A percentile compares a stretch with the other conserved stretches of the same genome.
These are phyloP conservation scores for Hyaloscypha hepaticicola DNA, from an alignment of 495 filamentous ascomycete species.

Conservation along the genomic window DNA sequence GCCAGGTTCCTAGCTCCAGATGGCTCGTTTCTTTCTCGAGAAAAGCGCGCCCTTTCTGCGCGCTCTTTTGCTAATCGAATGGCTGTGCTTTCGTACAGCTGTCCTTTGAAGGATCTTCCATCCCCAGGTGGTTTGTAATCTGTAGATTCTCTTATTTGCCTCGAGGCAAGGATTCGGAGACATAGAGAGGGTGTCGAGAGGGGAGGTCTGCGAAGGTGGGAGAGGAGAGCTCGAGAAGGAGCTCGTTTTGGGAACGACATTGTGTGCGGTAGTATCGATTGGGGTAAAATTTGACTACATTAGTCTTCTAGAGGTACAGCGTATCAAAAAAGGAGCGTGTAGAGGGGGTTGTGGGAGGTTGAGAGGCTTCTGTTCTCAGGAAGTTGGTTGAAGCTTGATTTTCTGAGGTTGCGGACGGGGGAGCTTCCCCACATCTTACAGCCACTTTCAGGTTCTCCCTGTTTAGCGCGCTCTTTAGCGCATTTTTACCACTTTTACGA, in stretches of 20 bases:
- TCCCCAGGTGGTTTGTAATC: slow-evolving; percentile 16
- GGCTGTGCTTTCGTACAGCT: slow-evolving; percentile 83
- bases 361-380: not conserved
- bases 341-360: not conserved
- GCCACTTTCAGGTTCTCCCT: no score
- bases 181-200: slow-evolving; percentile 6
- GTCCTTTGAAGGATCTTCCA: slow-evolving; percentile 68
- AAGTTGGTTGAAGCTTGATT: not conserved
- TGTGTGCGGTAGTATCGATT: not conserved
- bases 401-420: not conserved
- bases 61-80: slow-evolving; percentile 73
- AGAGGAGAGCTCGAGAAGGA: slow-evolving; percentile 27
- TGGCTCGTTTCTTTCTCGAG: slow-evolving; percentile 52
- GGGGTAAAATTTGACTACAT: slow-evolving; percentile 7
- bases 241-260: slow-evolving; percentile 25
- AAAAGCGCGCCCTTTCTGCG: slow-evolving; percentile 65
- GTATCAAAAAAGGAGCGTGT: not conserved
- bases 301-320: not conserved
- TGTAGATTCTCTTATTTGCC: slow-evolving; percentile 26
- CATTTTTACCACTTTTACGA: no score
- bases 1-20: slow-evolving; percentile 56
- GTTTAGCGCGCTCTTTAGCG: no score
- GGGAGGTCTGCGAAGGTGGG: slow-evolving; percentile 5
- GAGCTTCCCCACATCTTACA: slow-evolving; percentile 7
- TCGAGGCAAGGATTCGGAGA: slow-evolving; percentile 2